These are phyloP conservation scores for Ceratorhiza oryzae-sativae DNA, from an alignment of 1,284 basidiomycete genomes.

Conservation along the genomic window DNA sequence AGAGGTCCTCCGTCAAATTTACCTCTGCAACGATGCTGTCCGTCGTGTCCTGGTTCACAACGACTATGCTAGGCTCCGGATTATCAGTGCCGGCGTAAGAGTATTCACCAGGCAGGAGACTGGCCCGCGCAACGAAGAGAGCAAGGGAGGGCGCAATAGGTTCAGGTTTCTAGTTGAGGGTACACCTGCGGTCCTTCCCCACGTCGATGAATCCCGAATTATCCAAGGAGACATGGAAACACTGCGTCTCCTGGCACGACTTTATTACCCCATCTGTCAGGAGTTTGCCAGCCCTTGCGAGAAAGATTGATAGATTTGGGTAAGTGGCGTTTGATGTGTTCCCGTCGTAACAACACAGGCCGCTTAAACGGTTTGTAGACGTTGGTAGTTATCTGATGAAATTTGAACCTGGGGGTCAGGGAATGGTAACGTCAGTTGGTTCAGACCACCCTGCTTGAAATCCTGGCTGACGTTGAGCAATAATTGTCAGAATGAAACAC, in stretches of 20 bases:
- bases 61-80: conserved; percentile 83
- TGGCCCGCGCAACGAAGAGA: conserved; percentile 43
- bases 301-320: conserved; percentile 53
- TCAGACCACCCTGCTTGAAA: not conserved
- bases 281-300: conserved; percentile 56
- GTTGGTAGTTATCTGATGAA: conserved; percentile 77
- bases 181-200: conserved; percentile 81
- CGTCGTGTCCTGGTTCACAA: conserved; percentile 82
- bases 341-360: conserved; percentile 27
- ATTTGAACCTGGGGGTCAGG: conserved; percentile 64
- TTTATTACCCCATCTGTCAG: conserved; percentile 82
- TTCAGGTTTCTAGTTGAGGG: conserved; percentile 88
- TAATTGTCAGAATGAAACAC: conserved; percentile 64
- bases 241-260: conserved; percentile 71
- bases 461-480: not conserved
- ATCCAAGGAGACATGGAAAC: conserved; percentile 65
- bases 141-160: conserved; percentile 46
- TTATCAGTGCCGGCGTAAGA: conserved; percentile 93
- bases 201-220: conserved; percentile 70
- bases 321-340: not conserved
- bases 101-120: conserved; percentile 63
- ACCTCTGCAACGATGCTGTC: conserved; percentile 87
- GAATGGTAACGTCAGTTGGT: conserved; percentile 61
- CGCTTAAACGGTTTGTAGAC: conserved; percentile 52
- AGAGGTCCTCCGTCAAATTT: conserved; percentile 80